Percentiles rank a stretch among this genome's conserved stretches.
Conservation (phyloP, 345 rosid species). For the Melastoma malabathricum region DNA sequence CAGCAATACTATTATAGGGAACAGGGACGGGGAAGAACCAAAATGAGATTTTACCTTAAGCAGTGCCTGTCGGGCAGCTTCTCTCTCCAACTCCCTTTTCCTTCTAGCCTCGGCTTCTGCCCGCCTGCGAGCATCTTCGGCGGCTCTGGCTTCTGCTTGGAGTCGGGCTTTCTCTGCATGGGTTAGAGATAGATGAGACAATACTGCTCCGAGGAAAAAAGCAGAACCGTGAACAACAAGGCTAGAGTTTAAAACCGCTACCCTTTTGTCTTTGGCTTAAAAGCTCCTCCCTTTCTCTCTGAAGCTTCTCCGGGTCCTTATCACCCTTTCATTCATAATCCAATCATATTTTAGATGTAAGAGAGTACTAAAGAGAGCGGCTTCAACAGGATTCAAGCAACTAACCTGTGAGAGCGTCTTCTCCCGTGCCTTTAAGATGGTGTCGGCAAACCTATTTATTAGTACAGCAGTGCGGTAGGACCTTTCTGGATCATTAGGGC, state of each 20-base stretch:
- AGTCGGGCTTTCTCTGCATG: conserved; percentile 72
- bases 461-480: conserved; percentile 69
- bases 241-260: conserved; percentile 7
- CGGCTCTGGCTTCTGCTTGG: conserved; percentile 90
- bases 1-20: conserved; percentile 2
- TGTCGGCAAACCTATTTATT: conserved; percentile 85
- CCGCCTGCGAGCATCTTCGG: conserved; percentile 71
- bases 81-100: conserved; percentile 83
- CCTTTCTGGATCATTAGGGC: conserved; percentile 59
- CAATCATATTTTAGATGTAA: conserved; percentile 4
- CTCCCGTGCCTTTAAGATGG: conserved; percentile 82
- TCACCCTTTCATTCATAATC: conserved; percentile 38
- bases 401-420: conserved; percentile 78
- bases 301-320: conserved; percentile 73
- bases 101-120: conserved; percentile 90
- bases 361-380: conserved; percentile 1
- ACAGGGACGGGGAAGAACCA: not conserved
- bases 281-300: conserved; percentile 71
- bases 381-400: not conserved
- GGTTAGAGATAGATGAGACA: too few relatives aligned
- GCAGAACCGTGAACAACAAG: too few relatives aligned
- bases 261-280: conserved; percentile 72
- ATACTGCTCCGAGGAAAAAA: too few relatives aligned
- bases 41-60: conserved; percentile 34
- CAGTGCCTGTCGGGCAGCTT: conserved; percentile 86